Evolutionary conservation across 2,329 filamentous ascomycete species (phyloP), one percentile per base, ranked within the genome.

Genomic region (Canariomyces notabilis): DNA sequence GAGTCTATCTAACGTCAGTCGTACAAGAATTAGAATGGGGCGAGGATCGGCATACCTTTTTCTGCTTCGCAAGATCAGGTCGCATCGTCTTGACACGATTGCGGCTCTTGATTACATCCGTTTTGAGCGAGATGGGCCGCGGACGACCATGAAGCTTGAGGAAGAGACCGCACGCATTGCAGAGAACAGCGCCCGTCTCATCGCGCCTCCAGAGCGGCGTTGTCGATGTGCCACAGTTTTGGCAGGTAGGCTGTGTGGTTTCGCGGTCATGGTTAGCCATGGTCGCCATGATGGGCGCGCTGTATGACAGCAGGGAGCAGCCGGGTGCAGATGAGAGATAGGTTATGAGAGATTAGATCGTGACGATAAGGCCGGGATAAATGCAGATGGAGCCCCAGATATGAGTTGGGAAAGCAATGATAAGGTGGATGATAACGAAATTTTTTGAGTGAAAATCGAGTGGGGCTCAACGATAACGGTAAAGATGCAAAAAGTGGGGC

Each of bases 41-140:
- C 7, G 6, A 15, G 4, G 19, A 29, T 45, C 34, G 46, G 39
- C 69, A 61, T 71, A 89, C 88, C 83, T 94, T 95, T 69, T 89
- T 82, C 67, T 83, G 90, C 61, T 88, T 86, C 37, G 83, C 82
- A 53, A 87, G 79, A 60, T 90, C 87, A 7, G 86, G 80, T 44
- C 80, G 79, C 67, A 81, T 79, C 21, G 89, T 93, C 76, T 97
- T 97, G 59, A 97, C 91, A 55, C 93, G 83, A 70, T 98, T 98
- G 61, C 93, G 89, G 73, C 90, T 96, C 76, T 98, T 98, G 73
- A 98, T 98, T 57, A 97, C 91, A 74, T 98, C 93, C 39, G 93
- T 97, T 77, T 98, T 98, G 60, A 98, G 79, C 59, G 88, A 95
- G 66, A 95, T 96, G 57, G 93, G 93, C 46, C 93, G 84, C 50